phyloP scores from a whole-genome alignment of 139 green algal genomes.

The Parachlorella kessleri region DNA sequence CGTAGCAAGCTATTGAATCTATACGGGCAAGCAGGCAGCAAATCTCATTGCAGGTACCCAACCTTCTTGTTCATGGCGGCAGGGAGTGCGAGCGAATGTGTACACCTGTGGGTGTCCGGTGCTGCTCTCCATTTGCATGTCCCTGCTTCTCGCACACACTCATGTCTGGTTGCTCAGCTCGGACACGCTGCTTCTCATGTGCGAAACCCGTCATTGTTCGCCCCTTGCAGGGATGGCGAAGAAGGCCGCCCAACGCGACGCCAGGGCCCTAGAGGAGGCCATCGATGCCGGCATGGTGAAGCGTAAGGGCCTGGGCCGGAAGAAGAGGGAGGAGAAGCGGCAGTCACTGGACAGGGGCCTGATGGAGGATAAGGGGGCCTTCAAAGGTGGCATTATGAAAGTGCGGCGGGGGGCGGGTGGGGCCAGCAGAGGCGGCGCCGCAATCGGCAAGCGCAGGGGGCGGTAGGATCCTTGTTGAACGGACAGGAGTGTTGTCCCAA shows the following conservation, averaged over 20 bases:
- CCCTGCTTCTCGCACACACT: too few relatives aligned
- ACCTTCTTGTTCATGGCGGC: too few relatives aligned
- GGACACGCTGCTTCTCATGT: too few relatives aligned
- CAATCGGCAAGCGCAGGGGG: not conserved
- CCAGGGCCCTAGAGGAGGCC: constrained; percentile 61
- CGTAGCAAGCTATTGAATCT: too few relatives aligned
- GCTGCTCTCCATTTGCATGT: too few relatives aligned
- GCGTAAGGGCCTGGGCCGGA: constrained; percentile 61
- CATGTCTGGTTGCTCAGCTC: too few relatives aligned
- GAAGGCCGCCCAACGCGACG: constrained; percentile 46
- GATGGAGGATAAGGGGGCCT: constrained; percentile 54
- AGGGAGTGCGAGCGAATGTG: too few relatives aligned
- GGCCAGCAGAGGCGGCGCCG: not conserved
- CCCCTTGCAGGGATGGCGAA: constrained; percentile 54
- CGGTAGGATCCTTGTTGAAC: not conserved
- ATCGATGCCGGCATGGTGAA: constrained; percentile 67
- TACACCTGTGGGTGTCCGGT: too few relatives aligned
- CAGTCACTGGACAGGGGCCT: constrained; percentile 52
- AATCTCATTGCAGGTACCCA: too few relatives aligned
- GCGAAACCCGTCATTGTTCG: too few relatives aligned
- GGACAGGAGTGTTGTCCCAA: too few relatives aligned
- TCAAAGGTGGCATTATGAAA: constrained; percentile 59
- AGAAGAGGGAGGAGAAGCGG: constrained; percentile 42
- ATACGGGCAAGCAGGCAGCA: too few relatives aligned
- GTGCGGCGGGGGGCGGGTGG: constrained; percentile 13